Evolutionary conservation across 116 monocot species (phyloP).

Genomic region (Dioscorea cayenensis): DNA sequence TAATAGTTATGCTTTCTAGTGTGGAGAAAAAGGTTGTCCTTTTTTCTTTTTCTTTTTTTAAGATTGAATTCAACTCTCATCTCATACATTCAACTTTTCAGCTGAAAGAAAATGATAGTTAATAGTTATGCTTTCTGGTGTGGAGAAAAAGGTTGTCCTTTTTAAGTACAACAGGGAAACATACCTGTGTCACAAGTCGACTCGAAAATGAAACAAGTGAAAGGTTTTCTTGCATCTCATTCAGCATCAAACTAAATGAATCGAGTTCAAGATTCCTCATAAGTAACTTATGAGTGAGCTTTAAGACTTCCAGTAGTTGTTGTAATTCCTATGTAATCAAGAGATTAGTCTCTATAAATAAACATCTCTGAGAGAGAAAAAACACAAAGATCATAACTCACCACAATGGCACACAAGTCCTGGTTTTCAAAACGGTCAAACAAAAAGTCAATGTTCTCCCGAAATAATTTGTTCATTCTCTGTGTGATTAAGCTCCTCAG

Average conservation of each 20-base stretch:
- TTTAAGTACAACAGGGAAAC: constrained; percentile 4
- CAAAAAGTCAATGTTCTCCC: constrained; percentile 89
- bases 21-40: too few relatives aligned
- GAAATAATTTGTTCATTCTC: constrained; percentile 89
- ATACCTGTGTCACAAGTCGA: constrained; percentile 84
- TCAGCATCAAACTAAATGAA: constrained; percentile 70
- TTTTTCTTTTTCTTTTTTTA: too few relatives aligned
- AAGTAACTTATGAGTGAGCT: constrained; percentile 67
- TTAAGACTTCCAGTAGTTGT: constrained; percentile 72
- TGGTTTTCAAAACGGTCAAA: constrained; percentile 82
- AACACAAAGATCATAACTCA: constrained; percentile 23
- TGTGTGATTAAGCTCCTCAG: constrained; percentile 80
- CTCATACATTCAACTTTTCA: too few relatives aligned
- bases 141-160: too few relatives aligned
- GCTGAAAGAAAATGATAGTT: too few relatives aligned
- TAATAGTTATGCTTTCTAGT: too few relatives aligned
- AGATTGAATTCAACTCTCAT: too few relatives aligned
- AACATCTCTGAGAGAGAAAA: neutral
- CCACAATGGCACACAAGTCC: constrained; percentile 86
- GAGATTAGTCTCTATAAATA: neutral
- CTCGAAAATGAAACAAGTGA: constrained; percentile 97
- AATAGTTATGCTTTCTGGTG: too few relatives aligned
- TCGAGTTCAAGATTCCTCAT: constrained; percentile 70
- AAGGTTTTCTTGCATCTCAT: constrained; percentile 97
- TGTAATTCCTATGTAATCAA: constrained; percentile 57